Percentiles rank a stretch among this genome's conserved stretches.
phyloP scores from a whole-genome alignment of 768 basidiomycete genomes.

The Agrocybe chaxingu region DNA sequence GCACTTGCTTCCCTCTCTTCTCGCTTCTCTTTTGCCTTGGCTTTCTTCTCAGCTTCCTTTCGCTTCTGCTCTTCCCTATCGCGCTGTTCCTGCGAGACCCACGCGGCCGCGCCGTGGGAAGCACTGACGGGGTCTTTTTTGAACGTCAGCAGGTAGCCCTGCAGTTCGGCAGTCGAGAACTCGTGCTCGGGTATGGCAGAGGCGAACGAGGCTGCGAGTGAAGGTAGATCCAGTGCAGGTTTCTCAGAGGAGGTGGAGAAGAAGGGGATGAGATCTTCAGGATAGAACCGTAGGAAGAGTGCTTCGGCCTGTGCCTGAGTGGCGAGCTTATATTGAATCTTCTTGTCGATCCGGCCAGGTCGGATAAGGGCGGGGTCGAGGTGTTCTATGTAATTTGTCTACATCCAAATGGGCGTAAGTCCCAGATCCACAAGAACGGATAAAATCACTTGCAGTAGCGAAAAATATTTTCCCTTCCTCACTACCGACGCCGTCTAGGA shows the following conservation, averaged over 20 bases:
- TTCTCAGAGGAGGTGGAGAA: constrained; percentile 15
- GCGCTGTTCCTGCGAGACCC: constrained; percentile 37
- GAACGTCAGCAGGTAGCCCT: constrained; percentile 51
- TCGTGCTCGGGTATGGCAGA: constrained; percentile 39
- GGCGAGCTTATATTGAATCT: constrained; percentile 48
- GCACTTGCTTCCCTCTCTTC: constrained; percentile 22
- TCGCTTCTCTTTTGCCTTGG: constrained; percentile 22
- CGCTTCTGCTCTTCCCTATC: constrained; percentile 31
- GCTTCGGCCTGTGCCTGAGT: constrained; percentile 42
- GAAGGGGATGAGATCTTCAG: constrained; percentile 23
- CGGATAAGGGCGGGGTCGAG: constrained; percentile 54
- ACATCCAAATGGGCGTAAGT: background rate
- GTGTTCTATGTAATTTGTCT: constrained; percentile 57
- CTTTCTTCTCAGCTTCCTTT: constrained; percentile 22
- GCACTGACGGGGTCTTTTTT: constrained; percentile 38
- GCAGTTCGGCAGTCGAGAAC: constrained; percentile 60
- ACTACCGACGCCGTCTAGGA: constrained; percentile 57
- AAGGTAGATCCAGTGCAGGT: constrained; percentile 8
- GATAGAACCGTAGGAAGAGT: constrained; percentile 52
- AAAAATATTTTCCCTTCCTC: constrained; percentile 63
- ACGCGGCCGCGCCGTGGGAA: constrained; percentile 28
- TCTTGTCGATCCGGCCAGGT: constrained; percentile 55
- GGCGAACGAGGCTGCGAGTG: constrained; percentile 41
- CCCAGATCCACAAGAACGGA: background rate
- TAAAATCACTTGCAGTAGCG: constrained; percentile 42